Evolutionary conservation across 495 filamentous ascomycete species (phyloP).

Genomic region (Neurospora africana): DNA sequence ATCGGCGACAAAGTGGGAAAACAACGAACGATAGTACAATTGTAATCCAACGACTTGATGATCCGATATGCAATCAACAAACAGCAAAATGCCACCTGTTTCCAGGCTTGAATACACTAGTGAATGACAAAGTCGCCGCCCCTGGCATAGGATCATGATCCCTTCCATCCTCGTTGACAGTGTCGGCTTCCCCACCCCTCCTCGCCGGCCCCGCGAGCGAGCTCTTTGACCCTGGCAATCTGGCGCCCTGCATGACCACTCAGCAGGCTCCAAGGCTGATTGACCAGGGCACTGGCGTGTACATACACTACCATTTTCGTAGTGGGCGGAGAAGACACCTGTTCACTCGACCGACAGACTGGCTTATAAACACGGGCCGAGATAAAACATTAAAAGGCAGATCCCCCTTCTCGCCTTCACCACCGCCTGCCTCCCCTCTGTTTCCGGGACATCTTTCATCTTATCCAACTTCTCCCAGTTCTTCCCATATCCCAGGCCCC

Average conservation of each 20-base stretch:
- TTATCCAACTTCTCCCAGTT: background rate
- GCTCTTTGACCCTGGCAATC: background rate
- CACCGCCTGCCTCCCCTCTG: constrained; percentile 3
- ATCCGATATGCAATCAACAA: background rate
- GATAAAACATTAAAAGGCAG: constrained; percentile 18
- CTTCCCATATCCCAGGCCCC: constrained; percentile 5
- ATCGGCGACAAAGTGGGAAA: background rate
- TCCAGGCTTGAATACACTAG: background rate
- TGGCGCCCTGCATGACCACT: background rate
- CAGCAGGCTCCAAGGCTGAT: constrained; percentile 6
- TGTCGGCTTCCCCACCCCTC: background rate
- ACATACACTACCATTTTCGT: background rate
- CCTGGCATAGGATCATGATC: background rate
- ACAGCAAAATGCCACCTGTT: background rate
- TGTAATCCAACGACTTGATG: background rate
- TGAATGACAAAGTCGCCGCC: background rate
- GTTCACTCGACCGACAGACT: constrained; percentile 14
- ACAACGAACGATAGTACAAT: background rate
- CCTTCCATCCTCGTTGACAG: background rate
- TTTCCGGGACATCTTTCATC: constrained; percentile 2
- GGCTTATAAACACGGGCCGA: constrained; percentile 11
- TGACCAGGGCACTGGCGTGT: background rate
- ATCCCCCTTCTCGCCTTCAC: constrained; percentile 5
- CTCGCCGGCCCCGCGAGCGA: background rate
- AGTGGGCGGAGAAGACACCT: constrained; percentile 22